Base-by-base conservation (phyloP, 192 early-diverging fungal species). In the Coemansia sp. region DNA sequence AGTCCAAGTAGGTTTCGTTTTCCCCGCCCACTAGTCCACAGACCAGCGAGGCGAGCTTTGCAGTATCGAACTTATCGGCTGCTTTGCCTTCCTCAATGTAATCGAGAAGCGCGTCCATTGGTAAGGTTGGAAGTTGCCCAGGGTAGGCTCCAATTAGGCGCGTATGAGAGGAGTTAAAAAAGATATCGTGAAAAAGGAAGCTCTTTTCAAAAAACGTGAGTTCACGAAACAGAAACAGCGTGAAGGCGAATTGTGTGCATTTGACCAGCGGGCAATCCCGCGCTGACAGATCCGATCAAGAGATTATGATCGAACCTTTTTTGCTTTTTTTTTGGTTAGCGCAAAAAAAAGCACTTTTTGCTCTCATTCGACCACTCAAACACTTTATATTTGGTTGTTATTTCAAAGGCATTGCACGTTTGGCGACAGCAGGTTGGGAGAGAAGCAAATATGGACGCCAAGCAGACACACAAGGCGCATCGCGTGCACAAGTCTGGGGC, bases 381-480 rank as follows among this genome's bases (percentile, higher is more conserved):
- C n/a, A n/a, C 2, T 47, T 47, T 21, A 20, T 21, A 47, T 20
- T 38, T 0, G 6, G n/a, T 20, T 21, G 9, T 10, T 47, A 47
- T 8, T 20, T n/a, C 20, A 47, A 47, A 47, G 9, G 43, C 43
- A 47, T 47, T 47, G n/a, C 8, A 7, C n/a, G 41, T 43, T n/a
- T 20, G 43, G 43, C 43, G 43, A 47, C 43, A 20, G 8, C 20
- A 47, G 31, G 43, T 47, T 47, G 43, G 43, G 43, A 47, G 43
- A 47, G 43, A 47, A 61, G 23, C 14, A 33, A 56, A 14, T 0
- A 89, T 88, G 87, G 87, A 88, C 39, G 62, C 59, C 20, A 86
- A 87, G 62, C 85, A 84, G 73, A 69, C 76, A 35, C 87, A 93
- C 69, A 99, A 96, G 84, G 75, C 92, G 43, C 95, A 97, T 82